Evolutionary conservation across 495 filamentous ascomycete genomes (phyloP), one percentile per base, ranked within the genome.

Genomic region (Talaromyces wortmannii): DNA sequence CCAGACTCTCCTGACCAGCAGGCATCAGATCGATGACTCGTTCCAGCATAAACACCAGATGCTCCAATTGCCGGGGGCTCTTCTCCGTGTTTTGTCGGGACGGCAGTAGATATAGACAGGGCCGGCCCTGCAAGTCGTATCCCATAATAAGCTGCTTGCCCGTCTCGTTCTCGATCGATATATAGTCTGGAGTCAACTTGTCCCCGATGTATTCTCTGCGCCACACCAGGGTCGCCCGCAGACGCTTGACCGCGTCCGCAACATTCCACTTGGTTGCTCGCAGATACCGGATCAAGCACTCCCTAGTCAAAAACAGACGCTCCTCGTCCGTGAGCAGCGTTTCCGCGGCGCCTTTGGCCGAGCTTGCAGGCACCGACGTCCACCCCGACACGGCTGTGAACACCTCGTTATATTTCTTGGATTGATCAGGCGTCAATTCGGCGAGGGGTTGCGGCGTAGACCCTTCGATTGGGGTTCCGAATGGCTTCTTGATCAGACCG

Each of bases 31-130:
- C 91, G 61, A 97, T 83, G 16, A 87, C 83, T 23, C 90, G 82
- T 75, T 98, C 94, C 45, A 98, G 71, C 90, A 96, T 96, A 68
- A 83, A 98, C 43, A 97, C 91, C 45, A 98, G 78, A 67, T 97
- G 92, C 66, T 98, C 84, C 23, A 97, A 81, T 69, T 98, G 94
- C 63, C 90, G 83, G n/a, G 91, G 87, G 55, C 84, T 87, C 68
- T 82, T 82, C 60, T 91, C 81, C 3, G 94, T 98, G 70, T 98
- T 98, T 69, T 98, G 94, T 48, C 86, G 85, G 23, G 83, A 87
- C 5, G 94, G 94, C 57, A 87, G 83, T 31, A 97, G 79, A 69
- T 96, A 96, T 42, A 92, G 83, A 72, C 92, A 97, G 1, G 90
- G 89, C 44, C 94, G 81, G 31, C 77, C 83, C 48, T 88, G 75